phyloP scores from a whole-genome alignment of 495 filamentous ascomycete genomes.

The Xylaria scruposa region DNA sequence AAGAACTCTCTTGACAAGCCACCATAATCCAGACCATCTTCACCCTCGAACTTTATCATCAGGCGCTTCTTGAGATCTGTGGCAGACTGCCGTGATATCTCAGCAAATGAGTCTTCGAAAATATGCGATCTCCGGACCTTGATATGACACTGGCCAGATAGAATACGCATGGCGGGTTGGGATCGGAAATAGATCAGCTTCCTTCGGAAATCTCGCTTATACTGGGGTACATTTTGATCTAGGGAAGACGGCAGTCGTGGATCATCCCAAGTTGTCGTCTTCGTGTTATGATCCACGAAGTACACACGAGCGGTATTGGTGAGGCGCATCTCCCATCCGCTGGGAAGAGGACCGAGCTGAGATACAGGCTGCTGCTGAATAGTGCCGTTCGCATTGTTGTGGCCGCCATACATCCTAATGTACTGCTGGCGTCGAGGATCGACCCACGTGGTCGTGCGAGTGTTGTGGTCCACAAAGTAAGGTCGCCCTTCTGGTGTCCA shows the following conservation, averaged over 20 bases:
- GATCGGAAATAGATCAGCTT: slow-evolving; percentile 99
- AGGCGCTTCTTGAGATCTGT: slow-evolving; percentile 95
- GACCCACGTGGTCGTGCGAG: slow-evolving; percentile 98
- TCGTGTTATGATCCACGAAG: slow-evolving; percentile 99
- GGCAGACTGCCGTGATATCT: slow-evolving; percentile 97
- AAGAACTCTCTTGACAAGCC: slow-evolving; percentile 99
- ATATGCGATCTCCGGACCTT: slow-evolving; percentile 97
- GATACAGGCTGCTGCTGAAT: slow-evolving; percentile 98
- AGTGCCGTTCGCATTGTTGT: slow-evolving; percentile 77
- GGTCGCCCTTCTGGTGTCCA: slow-evolving; percentile 92
- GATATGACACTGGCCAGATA: slow-evolving; percentile 96
- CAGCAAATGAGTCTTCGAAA: slow-evolving; percentile 97
- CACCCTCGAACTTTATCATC: slow-evolving; percentile 99
- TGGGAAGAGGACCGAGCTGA: slow-evolving; percentile 93
- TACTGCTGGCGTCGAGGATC: slow-evolving; percentile 97
- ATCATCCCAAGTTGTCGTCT: slow-evolving; percentile 99
- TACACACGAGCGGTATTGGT: slow-evolving; percentile 98
- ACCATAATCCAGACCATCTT: slow-evolving; percentile 97
- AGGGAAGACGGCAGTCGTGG: slow-evolving; percentile 93
- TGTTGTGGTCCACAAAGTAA: slow-evolving; percentile 99
- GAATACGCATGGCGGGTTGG: slow-evolving; percentile 92
- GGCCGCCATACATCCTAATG: slow-evolving; percentile 93
- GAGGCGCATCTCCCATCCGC: slow-evolving; percentile 99
- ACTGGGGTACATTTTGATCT: slow-evolving; percentile 98
- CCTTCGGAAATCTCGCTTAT: slow-evolving; percentile 97